Evolutionary conservation across 768 basidiomycete genomes (phyloP).

Genomic region (Strobilomyces dryophilus): DNA sequence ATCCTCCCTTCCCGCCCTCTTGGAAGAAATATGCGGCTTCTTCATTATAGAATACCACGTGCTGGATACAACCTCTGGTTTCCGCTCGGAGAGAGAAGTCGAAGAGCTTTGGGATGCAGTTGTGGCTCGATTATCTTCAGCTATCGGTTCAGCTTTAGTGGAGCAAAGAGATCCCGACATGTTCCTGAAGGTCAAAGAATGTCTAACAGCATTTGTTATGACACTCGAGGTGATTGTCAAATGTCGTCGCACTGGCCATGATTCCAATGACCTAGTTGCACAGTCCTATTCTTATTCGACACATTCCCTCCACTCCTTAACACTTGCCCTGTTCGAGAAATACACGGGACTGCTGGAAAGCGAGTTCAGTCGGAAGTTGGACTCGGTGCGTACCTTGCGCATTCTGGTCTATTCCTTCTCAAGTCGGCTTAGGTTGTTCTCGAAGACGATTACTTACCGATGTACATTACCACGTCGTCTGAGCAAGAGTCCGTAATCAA

Average conservation of each 20-base stretch:
- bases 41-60: conserved; percentile 97
- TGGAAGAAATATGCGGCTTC: conserved; percentile 94
- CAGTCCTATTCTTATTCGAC: conserved; percentile 88
- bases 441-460: conserved; percentile 86
- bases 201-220: conserved; percentile 80
- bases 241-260: background rate
- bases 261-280: conserved; percentile 4
- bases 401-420: background rate
- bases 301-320: conserved; percentile 73
- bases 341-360: conserved; percentile 79
- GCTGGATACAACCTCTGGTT: conserved; percentile 79
- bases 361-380: conserved; percentile 79
- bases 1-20: conserved; percentile 64
- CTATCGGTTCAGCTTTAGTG: conserved; percentile 68
- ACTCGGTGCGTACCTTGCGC: conserved; percentile 49
- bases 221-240: conserved; percentile 71
- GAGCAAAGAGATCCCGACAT: conserved; percentile 76
- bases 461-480: conserved; percentile 58
- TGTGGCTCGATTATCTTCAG: conserved; percentile 64
- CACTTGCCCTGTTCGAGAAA: conserved; percentile 86
- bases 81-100: conserved; percentile 87
- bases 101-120: conserved; percentile 95
- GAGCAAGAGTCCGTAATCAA: conserved; percentile 75
- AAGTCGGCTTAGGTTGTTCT: conserved; percentile 58
- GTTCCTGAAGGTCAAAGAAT: conserved; percentile 81